Evolutionary conservation across 139 green algal genomes (phyloP), one percentile per base, ranked within the genome.

Genomic region (Chlorella sorokiniana): DNA sequence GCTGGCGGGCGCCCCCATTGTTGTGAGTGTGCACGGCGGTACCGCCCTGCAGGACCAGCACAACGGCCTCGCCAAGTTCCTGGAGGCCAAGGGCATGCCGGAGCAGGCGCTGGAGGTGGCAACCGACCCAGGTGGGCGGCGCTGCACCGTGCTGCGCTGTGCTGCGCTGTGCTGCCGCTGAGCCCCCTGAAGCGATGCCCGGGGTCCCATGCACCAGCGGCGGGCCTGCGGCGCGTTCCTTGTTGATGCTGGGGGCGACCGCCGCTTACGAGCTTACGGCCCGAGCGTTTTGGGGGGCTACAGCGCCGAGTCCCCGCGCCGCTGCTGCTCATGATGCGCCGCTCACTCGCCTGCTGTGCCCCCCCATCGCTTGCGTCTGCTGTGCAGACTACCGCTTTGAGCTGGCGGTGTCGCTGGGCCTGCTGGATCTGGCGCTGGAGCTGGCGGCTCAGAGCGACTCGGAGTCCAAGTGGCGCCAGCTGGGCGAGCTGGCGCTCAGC

Each of bases 311-410:
- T n/a, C n/a, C n/a, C n/a, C n/a, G n/a, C n/a, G n/a, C n/a, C n/a
- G n/a, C 48, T 56, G 48, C 48, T 56, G 48, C 48, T 56, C n/a
- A n/a, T n/a, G n/a, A n/a, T n/a, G n/a, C n/a, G n/a, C n/a, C n/a
- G n/a, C n/a, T n/a, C n/a, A n/a, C n/a, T n/a, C n/a, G n/a, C n/a
- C n/a, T n/a, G n/a, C n/a, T n/a, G n/a, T n/a, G n/a, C n/a, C n/a
- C n/a, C n/a, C n/a, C n/a, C n/a, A n/a, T n/a, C n/a, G n/a, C n/a
- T n/a, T n/a, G n/a, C n/a, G n/a, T n/a, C n/a, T n/a, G n/a, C n/a
- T n/a, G n/a, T n/a, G 63, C 76, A 82, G 94, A 99, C 88, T 99
- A 98, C 91, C 87, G 89, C 38, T 98, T 98, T 81, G 94, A 98
- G 56, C 89, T 98, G 41, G 94, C 94, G 0, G 84, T 98, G 48